phyloP scores from a whole-genome alignment of 2,329 filamentous ascomycete genomes.

The Neofusicoccum cordaticola region DNA sequence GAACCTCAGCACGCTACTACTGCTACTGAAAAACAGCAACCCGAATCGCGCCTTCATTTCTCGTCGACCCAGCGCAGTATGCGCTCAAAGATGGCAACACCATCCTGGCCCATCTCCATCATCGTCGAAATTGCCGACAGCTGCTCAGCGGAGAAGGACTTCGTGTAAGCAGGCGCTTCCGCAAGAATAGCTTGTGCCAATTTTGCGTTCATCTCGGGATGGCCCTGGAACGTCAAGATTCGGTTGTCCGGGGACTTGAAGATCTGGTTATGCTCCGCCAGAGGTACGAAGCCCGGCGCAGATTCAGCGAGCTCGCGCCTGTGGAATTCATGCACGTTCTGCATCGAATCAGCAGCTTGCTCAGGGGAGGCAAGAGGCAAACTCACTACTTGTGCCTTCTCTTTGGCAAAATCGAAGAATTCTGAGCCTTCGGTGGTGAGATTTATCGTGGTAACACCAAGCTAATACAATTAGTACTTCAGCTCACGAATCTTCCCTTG shows the following conservation, averaged over 20 bases:
- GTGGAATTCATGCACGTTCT: constrained; percentile 16
- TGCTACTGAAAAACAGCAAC: too few species aligned
- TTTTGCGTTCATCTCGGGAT: constrained; percentile 15
- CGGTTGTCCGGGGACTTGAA: constrained; percentile 12
- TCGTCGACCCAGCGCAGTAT: constrained; percentile 8
- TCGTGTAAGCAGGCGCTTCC: constrained; percentile 1
- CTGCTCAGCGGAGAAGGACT: neutral
- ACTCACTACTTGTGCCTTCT: neutral
- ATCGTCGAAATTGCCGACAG: neutral
- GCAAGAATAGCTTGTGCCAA: constrained; percentile 8
- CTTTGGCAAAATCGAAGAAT: constrained; percentile 14
- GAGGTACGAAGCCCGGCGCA: constrained; percentile 9
- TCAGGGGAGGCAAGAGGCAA: neutral
- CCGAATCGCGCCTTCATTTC: neutral
- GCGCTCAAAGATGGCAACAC: constrained; percentile 5
- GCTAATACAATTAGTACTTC: neutral
- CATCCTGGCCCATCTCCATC: constrained; percentile 10
- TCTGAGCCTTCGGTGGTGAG: neutral
- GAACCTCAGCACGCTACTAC: too few species aligned
- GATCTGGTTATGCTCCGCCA: constrained; percentile 5
- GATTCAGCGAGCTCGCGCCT: constrained; percentile 3
- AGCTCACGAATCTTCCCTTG: neutral
- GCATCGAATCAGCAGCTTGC: neutral
- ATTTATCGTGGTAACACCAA: neutral
- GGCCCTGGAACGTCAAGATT: constrained; percentile 17